phyloP scores from a whole-genome alignment of 345 rosid species.

The Lepidium africanum region DNA sequence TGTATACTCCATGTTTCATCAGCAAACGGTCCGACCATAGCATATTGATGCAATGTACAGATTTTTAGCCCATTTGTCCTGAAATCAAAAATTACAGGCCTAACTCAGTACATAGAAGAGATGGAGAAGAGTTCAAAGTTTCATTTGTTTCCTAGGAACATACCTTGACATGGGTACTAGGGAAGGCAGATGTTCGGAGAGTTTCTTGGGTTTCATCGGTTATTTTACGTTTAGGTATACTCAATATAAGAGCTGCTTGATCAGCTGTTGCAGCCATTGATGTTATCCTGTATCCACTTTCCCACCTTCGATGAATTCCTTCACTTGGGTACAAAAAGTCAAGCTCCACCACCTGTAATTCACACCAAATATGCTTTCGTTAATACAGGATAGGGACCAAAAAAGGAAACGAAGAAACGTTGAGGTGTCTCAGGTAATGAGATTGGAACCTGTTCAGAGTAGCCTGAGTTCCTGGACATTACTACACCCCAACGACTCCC shows the following conservation, averaged over 20 bases:
- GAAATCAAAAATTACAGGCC: slow-evolving; percentile 15
- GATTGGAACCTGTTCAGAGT: slow-evolving; percentile 65
- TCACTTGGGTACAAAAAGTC: slow-evolving; percentile 95
- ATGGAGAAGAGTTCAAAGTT: background rate
- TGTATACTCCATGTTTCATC: slow-evolving; percentile 17
- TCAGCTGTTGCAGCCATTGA: slow-evolving; percentile 90
- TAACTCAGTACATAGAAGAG: slow-evolving; percentile 6
- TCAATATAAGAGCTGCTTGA: slow-evolving; percentile 85
- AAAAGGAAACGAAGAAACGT: background rate
- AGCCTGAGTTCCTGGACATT: slow-evolving; percentile 92
- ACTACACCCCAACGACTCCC: slow-evolving; percentile 95
- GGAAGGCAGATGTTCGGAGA: slow-evolving; percentile 90
- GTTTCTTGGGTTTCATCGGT: slow-evolving; percentile 95
- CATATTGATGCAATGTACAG: slow-evolving; percentile 81
- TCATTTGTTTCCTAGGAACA: background rate
- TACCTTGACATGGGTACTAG: slow-evolving; percentile 96
- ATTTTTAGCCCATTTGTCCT: slow-evolving; percentile 92
- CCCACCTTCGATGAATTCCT: slow-evolving; percentile 93
- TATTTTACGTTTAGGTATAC: slow-evolving; percentile 81
- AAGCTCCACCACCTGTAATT: slow-evolving; percentile 80
- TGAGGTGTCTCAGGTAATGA: background rate
- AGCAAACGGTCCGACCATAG: slow-evolving; percentile 84
- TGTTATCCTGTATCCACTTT: slow-evolving; percentile 83
- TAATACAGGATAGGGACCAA: background rate
- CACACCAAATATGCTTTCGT: background rate